These are phyloP conservation scores for Phytophthora uliginosa DNA, from an alignment of 352 stramenopile genomes.

Conservation along the genomic window DNA sequence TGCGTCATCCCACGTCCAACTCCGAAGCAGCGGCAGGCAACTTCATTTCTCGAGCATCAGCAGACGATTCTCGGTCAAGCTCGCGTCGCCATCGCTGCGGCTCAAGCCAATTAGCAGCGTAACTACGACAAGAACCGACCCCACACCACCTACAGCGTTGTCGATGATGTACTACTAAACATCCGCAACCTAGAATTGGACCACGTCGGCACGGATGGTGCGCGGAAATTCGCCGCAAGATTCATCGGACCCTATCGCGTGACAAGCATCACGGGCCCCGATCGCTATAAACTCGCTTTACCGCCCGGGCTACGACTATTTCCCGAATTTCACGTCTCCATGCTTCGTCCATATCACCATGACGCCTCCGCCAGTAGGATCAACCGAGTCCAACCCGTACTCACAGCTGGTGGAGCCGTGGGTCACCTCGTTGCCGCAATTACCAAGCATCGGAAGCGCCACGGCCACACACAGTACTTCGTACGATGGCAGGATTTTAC, in stretches of 20 bases:
- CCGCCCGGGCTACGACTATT: not conserved
- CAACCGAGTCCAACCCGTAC: not conserved
- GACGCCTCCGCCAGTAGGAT: not conserved
- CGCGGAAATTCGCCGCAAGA: not conserved
- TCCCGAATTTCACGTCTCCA: not conserved
- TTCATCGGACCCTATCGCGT: not conserved
- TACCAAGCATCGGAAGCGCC: not conserved
- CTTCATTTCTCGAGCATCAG: constrained; percentile 1
- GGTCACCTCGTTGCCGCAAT: not conserved
- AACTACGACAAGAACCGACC: not conserved
- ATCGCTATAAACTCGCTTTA: not conserved
- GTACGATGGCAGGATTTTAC: not conserved
- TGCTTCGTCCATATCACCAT: not conserved
- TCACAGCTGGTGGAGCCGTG: not conserved
- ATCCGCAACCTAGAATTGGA: not conserved
- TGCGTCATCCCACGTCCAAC: constrained; percentile 2
- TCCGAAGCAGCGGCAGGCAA: constrained; percentile 3
- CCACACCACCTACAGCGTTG: not conserved
- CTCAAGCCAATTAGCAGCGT: not conserved
- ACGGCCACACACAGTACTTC: not conserved
- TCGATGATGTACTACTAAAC: not conserved
- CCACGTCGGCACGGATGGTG: not conserved
- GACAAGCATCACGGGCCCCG: not conserved
- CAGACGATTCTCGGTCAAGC: constrained; percentile 3
- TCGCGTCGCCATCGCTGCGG: not conserved